These are phyloP conservation scores for Fusarium chaquense DNA, from an alignment of 2,329 filamentous ascomycete genomes.

Conservation along the genomic window DNA sequence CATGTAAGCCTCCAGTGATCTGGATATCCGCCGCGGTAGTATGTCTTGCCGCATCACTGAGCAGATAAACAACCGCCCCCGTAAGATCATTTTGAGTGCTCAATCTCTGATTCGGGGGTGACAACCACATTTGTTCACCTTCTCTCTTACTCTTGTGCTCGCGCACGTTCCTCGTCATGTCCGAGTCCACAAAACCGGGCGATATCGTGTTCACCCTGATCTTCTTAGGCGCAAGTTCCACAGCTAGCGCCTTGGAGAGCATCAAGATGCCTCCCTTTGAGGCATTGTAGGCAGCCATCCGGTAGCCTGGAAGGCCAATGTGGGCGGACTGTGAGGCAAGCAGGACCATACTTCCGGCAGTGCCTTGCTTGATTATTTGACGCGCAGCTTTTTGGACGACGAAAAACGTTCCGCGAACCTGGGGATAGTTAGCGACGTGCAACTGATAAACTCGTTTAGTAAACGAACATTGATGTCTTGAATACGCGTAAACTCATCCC, in stretches of 20 bases:
- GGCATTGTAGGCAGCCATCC: constrained; percentile 57
- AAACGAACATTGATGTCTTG: constrained; percentile 57
- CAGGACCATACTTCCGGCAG: constrained; percentile 54
- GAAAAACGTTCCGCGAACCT: constrained; percentile 59
- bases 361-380: constrained; percentile 56
- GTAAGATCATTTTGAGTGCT: constrained; percentile 58
- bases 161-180: constrained; percentile 52
- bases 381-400: constrained; percentile 54
- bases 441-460: rapidly evolving
- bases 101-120: constrained; percentile 55
- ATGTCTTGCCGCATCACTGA: constrained; percentile 58
- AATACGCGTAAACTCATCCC: constrained; percentile 56
- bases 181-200: constrained; percentile 54
- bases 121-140: constrained; percentile 54
- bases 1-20: constrained; percentile 59
- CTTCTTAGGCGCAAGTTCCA: constrained; percentile 53
- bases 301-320: constrained; percentile 40
- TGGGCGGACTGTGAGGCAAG: constrained; percentile 45
- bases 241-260: constrained; percentile 55
- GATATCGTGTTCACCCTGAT: constrained; percentile 57
- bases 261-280: constrained; percentile 58
- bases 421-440: not conserved
- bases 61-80: constrained; percentile 56
- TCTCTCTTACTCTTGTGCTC: constrained; percentile 50
- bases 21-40: constrained; percentile 59